Conservation (phyloP, 257 asterid species). For the Solanum habrochaites region DNA sequence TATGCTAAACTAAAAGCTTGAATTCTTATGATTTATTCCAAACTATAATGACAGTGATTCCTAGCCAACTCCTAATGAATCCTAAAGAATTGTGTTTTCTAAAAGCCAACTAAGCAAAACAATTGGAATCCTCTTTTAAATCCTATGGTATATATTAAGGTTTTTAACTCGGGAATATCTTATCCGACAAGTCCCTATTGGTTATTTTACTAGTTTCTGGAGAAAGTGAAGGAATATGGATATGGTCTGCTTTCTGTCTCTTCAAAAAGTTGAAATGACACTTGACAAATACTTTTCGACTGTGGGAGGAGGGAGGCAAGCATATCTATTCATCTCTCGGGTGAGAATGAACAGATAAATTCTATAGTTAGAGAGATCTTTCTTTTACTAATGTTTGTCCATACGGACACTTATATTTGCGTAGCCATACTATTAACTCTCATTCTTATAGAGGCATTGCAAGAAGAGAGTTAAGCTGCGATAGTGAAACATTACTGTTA, state of each 20-base stretch:
- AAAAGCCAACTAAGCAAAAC: background rate
- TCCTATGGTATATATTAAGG: background rate
- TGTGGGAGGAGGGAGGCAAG: background rate
- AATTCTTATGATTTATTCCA: background rate
- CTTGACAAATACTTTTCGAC: background rate
- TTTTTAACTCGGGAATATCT: background rate
- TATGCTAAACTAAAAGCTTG: background rate
- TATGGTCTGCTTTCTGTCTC: background rate
- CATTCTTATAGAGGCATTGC: too few relatives aligned
- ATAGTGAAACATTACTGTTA: background rate
- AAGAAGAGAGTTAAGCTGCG: background rate
- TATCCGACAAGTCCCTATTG: background rate
- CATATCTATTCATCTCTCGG: background rate
- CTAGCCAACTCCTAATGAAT: background rate
- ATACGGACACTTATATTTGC: background rate
- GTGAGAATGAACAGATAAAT: background rate
- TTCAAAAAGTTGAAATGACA: background rate
- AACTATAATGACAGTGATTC: background rate
- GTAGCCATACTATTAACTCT: background rate
- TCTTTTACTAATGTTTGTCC: background rate
- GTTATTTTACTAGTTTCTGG: background rate
- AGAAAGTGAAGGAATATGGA: background rate
- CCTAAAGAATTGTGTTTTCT: background rate
- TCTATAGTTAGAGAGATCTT: background rate
- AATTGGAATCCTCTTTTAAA: background rate